Conservation (phyloP, 2,329 filamentous ascomycete genomes). For the Phialophora chinensis region DNA sequence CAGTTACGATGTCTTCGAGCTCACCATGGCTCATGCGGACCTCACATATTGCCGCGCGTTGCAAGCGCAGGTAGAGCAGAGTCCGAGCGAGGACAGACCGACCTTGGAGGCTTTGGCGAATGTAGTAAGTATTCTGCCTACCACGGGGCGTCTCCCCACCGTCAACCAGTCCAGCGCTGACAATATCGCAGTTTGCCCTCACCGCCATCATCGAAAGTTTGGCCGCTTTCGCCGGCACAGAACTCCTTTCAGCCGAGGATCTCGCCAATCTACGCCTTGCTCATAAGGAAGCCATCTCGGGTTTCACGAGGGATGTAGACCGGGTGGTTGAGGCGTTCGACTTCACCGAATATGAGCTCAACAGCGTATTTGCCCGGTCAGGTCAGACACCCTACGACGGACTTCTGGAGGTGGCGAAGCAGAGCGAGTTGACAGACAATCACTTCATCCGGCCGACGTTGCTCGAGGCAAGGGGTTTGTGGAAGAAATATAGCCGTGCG, state of each 20-base stretch:
- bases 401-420: constrained; percentile 35
- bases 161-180: not conserved
- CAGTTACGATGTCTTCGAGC: constrained; percentile 36
- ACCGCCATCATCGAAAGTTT: constrained; percentile 30
- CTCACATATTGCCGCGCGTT: constrained; percentile 38
- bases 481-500: constrained; percentile 32
- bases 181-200: constrained; percentile 33
- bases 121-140: constrained; percentile 27
- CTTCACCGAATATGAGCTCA: constrained; percentile 40
- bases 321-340: constrained; percentile 37
- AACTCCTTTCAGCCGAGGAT: constrained; percentile 11
- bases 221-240: constrained; percentile 30
- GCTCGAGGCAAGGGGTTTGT: constrained; percentile 35
- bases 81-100: not conserved
- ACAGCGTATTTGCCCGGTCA: constrained; percentile 37
- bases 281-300: constrained; percentile 33
- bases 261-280: constrained; percentile 27
- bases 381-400: constrained; percentile 39
- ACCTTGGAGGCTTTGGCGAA: constrained; percentile 32
- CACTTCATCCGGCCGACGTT: constrained; percentile 33
- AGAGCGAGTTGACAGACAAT: constrained; percentile 39
- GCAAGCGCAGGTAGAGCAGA: constrained; percentile 30
- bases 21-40: constrained; percentile 41
- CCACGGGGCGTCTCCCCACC: not conserved
- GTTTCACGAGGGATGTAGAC: constrained; percentile 27